Evolutionary conservation across 306 rosid species (phyloP).

Genomic region (Rubus parviflorus): DNA sequence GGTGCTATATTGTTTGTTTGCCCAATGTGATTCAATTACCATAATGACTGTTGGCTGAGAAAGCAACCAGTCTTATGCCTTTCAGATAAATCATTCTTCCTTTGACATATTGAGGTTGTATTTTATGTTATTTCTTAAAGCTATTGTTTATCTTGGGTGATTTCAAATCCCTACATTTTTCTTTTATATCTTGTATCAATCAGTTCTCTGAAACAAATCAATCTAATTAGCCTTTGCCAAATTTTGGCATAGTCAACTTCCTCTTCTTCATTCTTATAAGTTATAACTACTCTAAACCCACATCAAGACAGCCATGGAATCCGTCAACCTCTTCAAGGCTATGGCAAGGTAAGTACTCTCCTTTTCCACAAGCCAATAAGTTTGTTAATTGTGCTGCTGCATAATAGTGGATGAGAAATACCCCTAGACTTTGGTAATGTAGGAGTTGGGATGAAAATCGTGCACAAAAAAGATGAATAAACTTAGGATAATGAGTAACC

Average conservation of each 20-base stretch:
- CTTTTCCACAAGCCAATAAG: background rate
- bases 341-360: background rate
- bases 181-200: background rate
- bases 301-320: background rate
- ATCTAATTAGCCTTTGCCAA: background rate
- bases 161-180: slow-evolving; percentile 11
- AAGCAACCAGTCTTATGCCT: slow-evolving; percentile 40
- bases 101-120: slow-evolving; percentile 27
- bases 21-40: slow-evolving; percentile 43
- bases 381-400: too few relatives aligned
- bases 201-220: slow-evolving; percentile 5
- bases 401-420: too few relatives aligned
- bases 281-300: background rate
- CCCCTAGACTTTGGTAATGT: too few relatives aligned
- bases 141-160: slow-evolving; percentile 29
- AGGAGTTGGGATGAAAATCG: too few relatives aligned
- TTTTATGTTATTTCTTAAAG: slow-evolving; percentile 17
- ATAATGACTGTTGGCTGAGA: slow-evolving; percentile 48
- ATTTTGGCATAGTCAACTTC: background rate
- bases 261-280: background rate
- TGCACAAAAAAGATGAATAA: too few relatives aligned
- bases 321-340: background rate
- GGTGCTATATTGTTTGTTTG: slow-evolving; percentile 37
- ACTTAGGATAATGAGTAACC: too few relatives aligned
- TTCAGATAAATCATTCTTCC: slow-evolving; percentile 26